Conservation (phyloP, 2,329 filamentous ascomycete genomes). For the Macrophomina phaseolina region DNA sequence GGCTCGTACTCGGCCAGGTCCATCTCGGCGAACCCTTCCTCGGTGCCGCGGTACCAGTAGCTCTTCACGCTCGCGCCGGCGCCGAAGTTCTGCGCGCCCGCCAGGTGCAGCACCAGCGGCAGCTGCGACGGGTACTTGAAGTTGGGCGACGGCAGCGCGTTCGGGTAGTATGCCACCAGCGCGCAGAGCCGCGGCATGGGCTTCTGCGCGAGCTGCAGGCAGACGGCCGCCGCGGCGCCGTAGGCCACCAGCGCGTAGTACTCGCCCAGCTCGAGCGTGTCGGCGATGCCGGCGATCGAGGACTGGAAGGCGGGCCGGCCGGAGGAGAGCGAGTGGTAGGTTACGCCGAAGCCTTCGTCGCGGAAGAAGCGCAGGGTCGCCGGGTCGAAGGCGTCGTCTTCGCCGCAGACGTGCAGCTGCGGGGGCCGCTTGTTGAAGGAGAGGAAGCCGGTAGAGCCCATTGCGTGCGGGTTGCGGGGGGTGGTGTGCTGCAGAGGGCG, state of each 20-base stretch:
- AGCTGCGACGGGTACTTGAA: conserved; percentile 46
- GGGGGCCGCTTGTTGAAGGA: conserved; percentile 45
- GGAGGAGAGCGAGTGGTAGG: conserved; percentile 43
- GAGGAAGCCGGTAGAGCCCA: conserved; percentile 38
- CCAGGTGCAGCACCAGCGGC: conserved; percentile 48
- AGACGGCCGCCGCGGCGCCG: conserved; percentile 47
- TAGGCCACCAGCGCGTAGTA: conserved; percentile 47
- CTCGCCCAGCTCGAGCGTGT: conserved; percentile 47
- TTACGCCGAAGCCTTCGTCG: conserved; percentile 45
- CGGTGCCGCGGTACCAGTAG: conserved; percentile 47
- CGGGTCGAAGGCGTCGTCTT: conserved; percentile 46
- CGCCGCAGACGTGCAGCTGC: conserved; percentile 47
- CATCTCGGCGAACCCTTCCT: conserved; percentile 51
- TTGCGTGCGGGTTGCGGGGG: neutral
- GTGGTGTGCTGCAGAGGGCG: neutral
- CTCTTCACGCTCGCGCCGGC: conserved; percentile 42
- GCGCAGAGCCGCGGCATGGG: conserved; percentile 48
- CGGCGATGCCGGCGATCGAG: conserved; percentile 43
- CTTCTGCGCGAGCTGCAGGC: conserved; percentile 49
- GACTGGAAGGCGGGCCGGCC: conserved; percentile 37
- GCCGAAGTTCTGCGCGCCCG: conserved; percentile 43
- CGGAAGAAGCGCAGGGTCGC: conserved; percentile 35
- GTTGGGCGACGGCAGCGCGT: conserved; percentile 43
- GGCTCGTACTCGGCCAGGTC: conserved; percentile 46
- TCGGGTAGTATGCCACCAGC: conserved; percentile 52